Conservation (phyloP, 495 filamentous ascomycete genomes). For the Aspergillus wentii region DNA sequence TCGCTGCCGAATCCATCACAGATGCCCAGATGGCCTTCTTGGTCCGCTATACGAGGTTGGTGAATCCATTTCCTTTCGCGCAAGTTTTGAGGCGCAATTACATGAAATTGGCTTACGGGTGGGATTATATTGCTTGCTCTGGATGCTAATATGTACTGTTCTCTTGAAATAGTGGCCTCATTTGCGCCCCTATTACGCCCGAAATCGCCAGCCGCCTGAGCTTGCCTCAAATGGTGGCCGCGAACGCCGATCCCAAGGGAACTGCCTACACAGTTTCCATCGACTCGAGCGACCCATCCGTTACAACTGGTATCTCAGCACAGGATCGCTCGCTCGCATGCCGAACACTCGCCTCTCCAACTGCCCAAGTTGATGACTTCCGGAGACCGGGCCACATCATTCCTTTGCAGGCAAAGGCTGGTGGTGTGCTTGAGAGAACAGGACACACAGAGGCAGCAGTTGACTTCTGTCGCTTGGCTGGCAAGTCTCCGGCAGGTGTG, state of each 20-base stretch:
- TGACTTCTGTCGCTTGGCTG: conserved; percentile 78
- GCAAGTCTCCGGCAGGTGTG: conserved; percentile 68
- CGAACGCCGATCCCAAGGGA: conserved; percentile 78
- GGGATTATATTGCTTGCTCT: no score
- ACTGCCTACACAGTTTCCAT: conserved; percentile 90
- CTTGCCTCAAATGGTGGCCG: conserved; percentile 84
- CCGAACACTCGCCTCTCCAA: conserved; percentile 67
- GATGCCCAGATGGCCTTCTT: conserved; percentile 91
- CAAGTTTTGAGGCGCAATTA: no score
- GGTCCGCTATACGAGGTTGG: conserved; percentile 70
- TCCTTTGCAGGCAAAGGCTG: conserved; percentile 72
- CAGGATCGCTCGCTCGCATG: conserved; percentile 82
- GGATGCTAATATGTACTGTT: no score
- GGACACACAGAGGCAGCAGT: conserved; percentile 94
- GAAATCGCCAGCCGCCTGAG: conserved; percentile 59
- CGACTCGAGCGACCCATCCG: conserved; percentile 64
- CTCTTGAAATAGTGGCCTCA: conserved; percentile 70
- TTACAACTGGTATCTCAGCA: conserved; percentile 87
- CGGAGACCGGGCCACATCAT: conserved; percentile 88
- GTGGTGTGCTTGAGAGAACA: conserved; percentile 70
- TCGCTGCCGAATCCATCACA: conserved; percentile 82
- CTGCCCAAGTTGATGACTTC: conserved; percentile 54
- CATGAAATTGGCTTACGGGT: no score
- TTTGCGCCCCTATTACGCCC: conserved; percentile 80
- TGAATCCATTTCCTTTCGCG: conserved; percentile 3